A percentile compares a stretch with the other conserved stretches of the same genome.
Evolutionary conservation across 2,329 filamentous ascomycete species (phyloP).

Genomic region (Hypoxylon sp.): DNA sequence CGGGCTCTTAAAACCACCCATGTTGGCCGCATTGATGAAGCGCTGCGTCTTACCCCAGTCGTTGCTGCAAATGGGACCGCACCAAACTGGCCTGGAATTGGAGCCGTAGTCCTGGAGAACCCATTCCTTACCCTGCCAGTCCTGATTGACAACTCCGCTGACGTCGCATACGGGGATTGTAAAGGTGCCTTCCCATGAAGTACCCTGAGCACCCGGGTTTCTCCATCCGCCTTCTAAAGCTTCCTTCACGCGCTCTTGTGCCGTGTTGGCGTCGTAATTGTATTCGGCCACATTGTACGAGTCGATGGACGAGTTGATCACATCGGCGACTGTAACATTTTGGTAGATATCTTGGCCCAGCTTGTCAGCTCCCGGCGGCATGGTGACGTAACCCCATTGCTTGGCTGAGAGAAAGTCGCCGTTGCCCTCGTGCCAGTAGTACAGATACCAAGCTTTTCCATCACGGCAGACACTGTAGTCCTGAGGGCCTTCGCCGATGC

Average conservation of each 20-base stretch:
- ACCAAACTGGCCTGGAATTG: conserved; percentile 17
- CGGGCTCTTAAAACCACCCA: conserved; percentile 22
- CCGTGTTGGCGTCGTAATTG: conserved; percentile 21
- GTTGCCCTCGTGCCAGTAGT: conserved; percentile 32
- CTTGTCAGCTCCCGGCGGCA: conserved; percentile 20
- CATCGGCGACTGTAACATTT: conserved; percentile 17
- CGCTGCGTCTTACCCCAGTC: conserved; percentile 24
- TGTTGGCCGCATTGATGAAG: conserved; percentile 22
- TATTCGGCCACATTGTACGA: conserved; percentile 33
- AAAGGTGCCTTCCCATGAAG: conserved; percentile 22
- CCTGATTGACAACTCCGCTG: conserved; percentile 3
- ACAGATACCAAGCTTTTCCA: conserved; percentile 29
- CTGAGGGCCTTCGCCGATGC: conserved; percentile 19
- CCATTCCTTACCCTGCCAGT: conserved; percentile 15
- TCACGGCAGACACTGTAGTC: conserved; percentile 24
- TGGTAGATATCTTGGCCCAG: conserved; percentile 14
- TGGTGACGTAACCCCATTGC: conserved; percentile 26
- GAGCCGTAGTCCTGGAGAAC: conserved; percentile 18
- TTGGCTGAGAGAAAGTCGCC: conserved; percentile 16
- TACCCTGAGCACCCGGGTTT: conserved; percentile 13
- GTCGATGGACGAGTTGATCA: conserved; percentile 33
- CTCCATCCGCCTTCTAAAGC: conserved; percentile 19
- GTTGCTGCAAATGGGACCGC: conserved; percentile 21
- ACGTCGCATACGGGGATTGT: conserved; percentile 24
- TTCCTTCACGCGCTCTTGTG: conserved; percentile 18